A percentile compares a stretch with the other conserved stretches of the same genome.
Evolutionary conservation across 2,329 filamentous ascomycete species (phyloP).

Genomic region (Pseudopyricularia javanii): DNA sequence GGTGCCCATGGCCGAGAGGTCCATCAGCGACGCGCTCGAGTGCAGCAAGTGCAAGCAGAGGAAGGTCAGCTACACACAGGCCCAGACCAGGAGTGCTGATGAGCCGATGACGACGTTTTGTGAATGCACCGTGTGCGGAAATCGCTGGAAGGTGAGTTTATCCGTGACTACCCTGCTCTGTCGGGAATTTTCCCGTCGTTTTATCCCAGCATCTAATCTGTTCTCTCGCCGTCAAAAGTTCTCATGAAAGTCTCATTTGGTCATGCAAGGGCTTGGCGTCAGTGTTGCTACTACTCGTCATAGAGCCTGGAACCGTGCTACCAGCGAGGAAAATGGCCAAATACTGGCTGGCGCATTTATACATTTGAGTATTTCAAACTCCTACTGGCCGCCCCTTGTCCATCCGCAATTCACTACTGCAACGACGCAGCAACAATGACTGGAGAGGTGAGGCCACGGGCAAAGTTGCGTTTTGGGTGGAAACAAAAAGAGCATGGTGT

Average conservation of each 20-base stretch:
- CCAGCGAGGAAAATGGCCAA: no score
- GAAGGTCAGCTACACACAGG: constrained; percentile 92
- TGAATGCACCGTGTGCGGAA: constrained; percentile 57
- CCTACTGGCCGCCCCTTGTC: no score
- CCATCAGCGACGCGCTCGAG: constrained; percentile 74
- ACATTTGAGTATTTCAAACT: no score
- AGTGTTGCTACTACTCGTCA: background rate
- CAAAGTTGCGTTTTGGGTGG: background rate
- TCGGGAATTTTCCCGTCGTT: background rate
- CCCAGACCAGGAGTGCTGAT: constrained; percentile 89
- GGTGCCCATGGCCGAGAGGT: constrained; percentile 84
- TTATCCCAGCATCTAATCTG: background rate
- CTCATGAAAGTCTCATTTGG: background rate
- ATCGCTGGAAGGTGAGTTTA: constrained; percentile 56
- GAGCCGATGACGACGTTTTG: constrained; percentile 79
- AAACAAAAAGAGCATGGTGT: background rate
- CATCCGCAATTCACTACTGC: no score
- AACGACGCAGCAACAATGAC: background rate
- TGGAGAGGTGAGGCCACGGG: background rate
- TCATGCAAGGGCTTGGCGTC: background rate
- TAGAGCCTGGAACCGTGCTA: background rate
- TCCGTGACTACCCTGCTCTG: constrained; percentile 7
- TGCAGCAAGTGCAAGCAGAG: constrained; percentile 89
- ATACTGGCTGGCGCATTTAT: no score
- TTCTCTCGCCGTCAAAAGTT: background rate